Percentiles rank a stretch among this genome's conserved stretches.
phyloP scores from a whole-genome alignment of 768 basidiomycete species.

The Boletus sp. region DNA sequence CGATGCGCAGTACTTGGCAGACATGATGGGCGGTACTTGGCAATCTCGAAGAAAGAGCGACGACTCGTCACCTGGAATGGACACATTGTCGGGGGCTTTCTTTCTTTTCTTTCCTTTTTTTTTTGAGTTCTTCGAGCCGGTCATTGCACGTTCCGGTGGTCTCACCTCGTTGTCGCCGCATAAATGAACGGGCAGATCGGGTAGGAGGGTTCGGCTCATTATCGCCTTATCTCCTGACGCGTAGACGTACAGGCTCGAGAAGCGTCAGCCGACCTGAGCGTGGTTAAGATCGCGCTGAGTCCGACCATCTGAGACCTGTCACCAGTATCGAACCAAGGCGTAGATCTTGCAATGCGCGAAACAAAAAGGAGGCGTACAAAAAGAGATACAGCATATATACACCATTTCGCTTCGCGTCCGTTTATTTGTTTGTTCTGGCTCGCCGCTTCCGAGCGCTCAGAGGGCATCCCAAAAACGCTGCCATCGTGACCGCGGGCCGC shows the following conservation, averaged over 20 bases:
- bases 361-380: neutral
- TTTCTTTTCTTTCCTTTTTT: neutral
- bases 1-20: neutral
- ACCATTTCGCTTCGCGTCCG: neutral
- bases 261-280: neutral
- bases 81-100: slow-evolving; percentile 10
- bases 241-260: neutral
- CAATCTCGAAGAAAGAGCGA: no score
- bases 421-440: neutral
- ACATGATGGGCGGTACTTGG: neutral
- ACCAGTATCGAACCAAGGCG: neutral
- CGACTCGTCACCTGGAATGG: slow-evolving; percentile 1
- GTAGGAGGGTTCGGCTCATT: slow-evolving; percentile 13
- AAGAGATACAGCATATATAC: neutral
- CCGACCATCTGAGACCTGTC: neutral
- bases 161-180: slow-evolving; percentile 17
- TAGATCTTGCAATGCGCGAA: neutral
- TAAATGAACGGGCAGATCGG: slow-evolving; percentile 4
- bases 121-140: neutral
- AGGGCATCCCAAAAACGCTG: slow-evolving; percentile 13
- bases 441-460: neutral
- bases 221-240: slow-evolving; percentile 23
- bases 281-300: neutral
- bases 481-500: slow-evolving; percentile 32
- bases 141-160: neutral